Base-by-base conservation (phyloP, 139 green algal species). In the Picochlorum sp. region DNA sequence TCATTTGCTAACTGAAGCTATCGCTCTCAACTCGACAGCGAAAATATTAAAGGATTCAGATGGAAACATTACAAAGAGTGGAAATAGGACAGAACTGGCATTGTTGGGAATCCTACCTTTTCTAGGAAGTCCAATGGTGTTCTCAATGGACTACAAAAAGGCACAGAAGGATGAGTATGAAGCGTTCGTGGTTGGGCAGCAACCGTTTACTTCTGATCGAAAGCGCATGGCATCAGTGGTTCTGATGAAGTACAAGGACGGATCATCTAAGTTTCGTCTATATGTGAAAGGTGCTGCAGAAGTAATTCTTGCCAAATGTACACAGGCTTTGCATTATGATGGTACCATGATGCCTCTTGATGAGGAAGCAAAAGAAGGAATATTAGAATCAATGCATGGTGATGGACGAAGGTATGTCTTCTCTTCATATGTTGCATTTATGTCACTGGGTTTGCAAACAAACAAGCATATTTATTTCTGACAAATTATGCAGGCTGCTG, bases 201-300 rank as follows among this genome's bases (percentile, higher is more conserved):
- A 82, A 18, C 80, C 84, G 15, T 97, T 97, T 78, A 89, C 81
- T 49, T 92, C 78, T 2, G 81, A 87, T 11, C 75, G 90, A 49
- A 98, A 98, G 77, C 73, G 84, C 56, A 92, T 92, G 87, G 68
- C 72, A 11, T 75, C 68, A 18, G 73, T 83, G 21, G 61, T 78
- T 28, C 28, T 23, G 18, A 20, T 59, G 18, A 28, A 26, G 61
- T 37, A 34, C 66, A 18, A 34, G 6, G 21, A 26, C 21, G 21
- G 11, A 8, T n/a, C 11, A 15, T 28, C 18, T 6, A 18, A 26
- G 52, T 23, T 58, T n/a, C 54, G 45, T 1, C 54, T 91, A 21
- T 82, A 84, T 69, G 85, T 79, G 26, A 97, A 98, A 80, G 92
- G 92, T 5, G 92, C 91, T 9, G 79, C 87, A 0, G 92, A 98